phyloP scores from a whole-genome alignment of 768 basidiomycete species.

The Leccinum longicurvipes region DNA sequence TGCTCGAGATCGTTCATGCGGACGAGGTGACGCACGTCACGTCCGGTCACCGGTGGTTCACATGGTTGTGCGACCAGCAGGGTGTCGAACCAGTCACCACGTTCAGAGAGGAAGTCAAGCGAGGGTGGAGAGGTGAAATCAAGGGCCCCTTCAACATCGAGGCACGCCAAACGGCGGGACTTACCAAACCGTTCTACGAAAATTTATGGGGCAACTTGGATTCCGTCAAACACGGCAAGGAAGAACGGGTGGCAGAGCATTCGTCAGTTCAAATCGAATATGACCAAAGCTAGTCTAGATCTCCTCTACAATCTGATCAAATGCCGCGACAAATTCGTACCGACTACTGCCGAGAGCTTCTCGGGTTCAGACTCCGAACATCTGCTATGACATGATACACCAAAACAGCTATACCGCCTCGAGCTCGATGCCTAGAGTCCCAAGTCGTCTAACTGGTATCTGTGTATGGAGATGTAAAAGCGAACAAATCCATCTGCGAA shows the following conservation, averaged over 20 bases:
- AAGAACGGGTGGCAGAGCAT: too few species aligned
- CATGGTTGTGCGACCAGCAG: background rate
- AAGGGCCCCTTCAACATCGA: background rate
- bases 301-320: too few species aligned
- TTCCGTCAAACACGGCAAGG: background rate
- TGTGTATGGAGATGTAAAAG: too few species aligned
- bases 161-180: background rate
- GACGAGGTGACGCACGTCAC: constrained; percentile 84
- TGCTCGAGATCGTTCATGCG: constrained; percentile 72
- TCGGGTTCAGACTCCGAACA: too few species aligned
- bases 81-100: background rate
- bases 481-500: too few species aligned
- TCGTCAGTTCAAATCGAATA: background rate
- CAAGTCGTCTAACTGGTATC: too few species aligned
- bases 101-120: background rate
- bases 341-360: too few species aligned
- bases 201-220: background rate
- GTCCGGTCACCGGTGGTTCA: constrained; percentile 39
- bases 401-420: too few species aligned
- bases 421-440: too few species aligned
- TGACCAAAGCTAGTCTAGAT: too few species aligned
- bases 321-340: too few species aligned
- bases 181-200: background rate
- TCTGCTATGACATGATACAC: too few species aligned
- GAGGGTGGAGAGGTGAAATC: background rate